Percentiles rank a stretch among this genome's conserved stretches.
Conservation (phyloP, 2,329 filamentous ascomycete species). For the Coniella vitis region DNA sequence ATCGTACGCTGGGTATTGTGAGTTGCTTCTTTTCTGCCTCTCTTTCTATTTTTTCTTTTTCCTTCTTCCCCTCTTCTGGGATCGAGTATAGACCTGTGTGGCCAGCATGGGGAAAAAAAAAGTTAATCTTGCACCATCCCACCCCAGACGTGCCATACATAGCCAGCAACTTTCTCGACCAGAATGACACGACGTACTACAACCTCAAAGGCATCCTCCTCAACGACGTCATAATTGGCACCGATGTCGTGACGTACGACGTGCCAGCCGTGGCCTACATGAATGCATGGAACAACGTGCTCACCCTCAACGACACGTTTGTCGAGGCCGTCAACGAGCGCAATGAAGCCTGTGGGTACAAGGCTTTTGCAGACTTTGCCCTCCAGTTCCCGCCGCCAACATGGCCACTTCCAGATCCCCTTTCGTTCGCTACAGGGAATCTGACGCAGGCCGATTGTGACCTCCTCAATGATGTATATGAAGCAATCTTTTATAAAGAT, state of each 20-base stretch:
- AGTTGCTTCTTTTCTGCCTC: not conserved
- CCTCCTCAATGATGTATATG: conserved; percentile 40
- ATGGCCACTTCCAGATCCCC: conserved; percentile 12
- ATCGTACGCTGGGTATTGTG: conserved; percentile 47
- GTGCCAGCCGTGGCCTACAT: conserved; percentile 48
- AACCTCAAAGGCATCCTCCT: conserved; percentile 61
- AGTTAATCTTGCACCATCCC: too few relatives aligned
- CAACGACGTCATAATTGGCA: conserved; percentile 58
- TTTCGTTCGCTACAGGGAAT: not conserved
- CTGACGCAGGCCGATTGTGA: conserved; percentile 23
- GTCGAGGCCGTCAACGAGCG: conserved; percentile 40
- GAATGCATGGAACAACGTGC: conserved; percentile 48
- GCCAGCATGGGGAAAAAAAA: too few relatives aligned
- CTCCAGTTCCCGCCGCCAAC: conserved; percentile 31
- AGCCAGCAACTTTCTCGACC: conserved; percentile 60
- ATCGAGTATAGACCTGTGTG: too few relatives aligned
- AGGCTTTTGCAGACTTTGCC: conserved; percentile 48
- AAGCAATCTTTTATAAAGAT: conserved; percentile 49
- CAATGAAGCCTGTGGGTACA: conserved; percentile 52
- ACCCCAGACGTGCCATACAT: conserved; percentile 53
- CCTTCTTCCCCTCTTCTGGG: too few relatives aligned
- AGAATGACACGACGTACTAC: conserved; percentile 54
- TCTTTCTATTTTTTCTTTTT: too few relatives aligned
- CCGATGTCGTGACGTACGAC: conserved; percentile 33
- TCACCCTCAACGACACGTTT: conserved; percentile 53